Percentiles rank a stretch among this genome's conserved stretches.
Evolutionary conservation across 495 filamentous ascomycete species (phyloP).

Genomic region (Lophium mytilinum): DNA sequence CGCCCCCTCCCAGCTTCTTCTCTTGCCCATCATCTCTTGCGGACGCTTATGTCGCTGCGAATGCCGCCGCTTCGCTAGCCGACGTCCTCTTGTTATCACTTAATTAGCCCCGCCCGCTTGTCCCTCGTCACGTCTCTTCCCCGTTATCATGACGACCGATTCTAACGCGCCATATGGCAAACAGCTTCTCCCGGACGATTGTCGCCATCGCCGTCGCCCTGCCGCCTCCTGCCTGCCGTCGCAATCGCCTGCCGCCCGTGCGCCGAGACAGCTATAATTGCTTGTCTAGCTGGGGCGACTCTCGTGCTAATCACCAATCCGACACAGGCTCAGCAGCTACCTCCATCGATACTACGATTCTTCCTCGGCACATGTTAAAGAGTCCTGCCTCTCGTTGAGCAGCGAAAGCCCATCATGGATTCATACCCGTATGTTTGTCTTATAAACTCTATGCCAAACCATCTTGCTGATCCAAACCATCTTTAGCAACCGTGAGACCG

Average conservation of each 20-base stretch:
- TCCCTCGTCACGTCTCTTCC: constrained; percentile 8
- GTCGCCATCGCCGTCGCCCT: not conserved
- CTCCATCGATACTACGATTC: not conserved
- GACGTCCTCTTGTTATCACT: constrained; percentile 10
- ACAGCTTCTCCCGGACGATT: constrained; percentile 26
- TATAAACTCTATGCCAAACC: not conserved
- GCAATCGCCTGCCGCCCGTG: constrained; percentile 7
- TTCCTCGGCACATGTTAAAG: not conserved
- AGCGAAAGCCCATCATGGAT: constrained; percentile 11
- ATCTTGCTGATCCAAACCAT: not conserved
- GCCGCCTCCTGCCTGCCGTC: constrained; percentile 6
- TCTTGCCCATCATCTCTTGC: constrained; percentile 17
- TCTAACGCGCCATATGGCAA: constrained; percentile 30
- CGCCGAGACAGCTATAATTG: not conserved
- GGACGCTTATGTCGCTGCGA: constrained; percentile 6
- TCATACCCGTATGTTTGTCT: constrained; percentile 22
- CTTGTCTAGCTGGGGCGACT: constrained; percentile 7
- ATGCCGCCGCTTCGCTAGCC: constrained; percentile 16
- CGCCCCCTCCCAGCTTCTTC: constrained; percentile 16
- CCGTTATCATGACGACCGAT: constrained; percentile 15
- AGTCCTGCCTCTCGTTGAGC: not conserved
- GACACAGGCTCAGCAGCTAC: not conserved
- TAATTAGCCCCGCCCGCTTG: not conserved
- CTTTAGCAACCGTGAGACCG: constrained; percentile 14
- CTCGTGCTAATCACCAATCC: not conserved